Base-by-base conservation (phyloP, 2,329 filamentous ascomycete species). In the Xylaria sp. region DNA sequence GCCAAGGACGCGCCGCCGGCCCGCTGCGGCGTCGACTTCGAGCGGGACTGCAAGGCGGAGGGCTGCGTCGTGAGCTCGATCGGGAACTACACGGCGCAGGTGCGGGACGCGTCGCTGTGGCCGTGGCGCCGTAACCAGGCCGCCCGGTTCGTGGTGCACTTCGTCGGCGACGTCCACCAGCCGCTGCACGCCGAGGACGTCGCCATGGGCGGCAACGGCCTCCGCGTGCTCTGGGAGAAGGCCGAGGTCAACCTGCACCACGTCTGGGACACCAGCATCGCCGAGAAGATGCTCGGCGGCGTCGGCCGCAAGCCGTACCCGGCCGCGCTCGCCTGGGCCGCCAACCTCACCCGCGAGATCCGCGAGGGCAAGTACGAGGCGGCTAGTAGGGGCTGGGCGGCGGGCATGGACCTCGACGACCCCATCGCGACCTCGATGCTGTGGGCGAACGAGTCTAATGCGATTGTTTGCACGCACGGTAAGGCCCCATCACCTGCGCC, bases 251-350 rank as follows among this genome's bases (percentile, higher is more conserved):
- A 91, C 66, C 77, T 91, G 39, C 89, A 91, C 66, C 80, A 87
- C 53, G 82, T 90, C 16, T 91, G 88, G 88, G 89, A 91, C 66
- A 84, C 81, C 48, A 82, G 80, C 61, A 90, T 91, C 57, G 79
- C 84, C 0, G 86, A 89, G 72, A 82, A 86, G 65, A 72, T 83
- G 64, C 74, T 87, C 1, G 86, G 86, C 2, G 82, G 78, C n/a
- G 67, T 74, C 40, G 72, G 75, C 38, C 72, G 82, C 66, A 69
- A 75, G 71, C 69, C 79, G 1, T 83, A 80, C 54, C 68, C 70
- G 4, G 73, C 78, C 42, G 85, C 84, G 1, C 69, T 74, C 46
- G 68, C 67, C 39, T 89, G 86, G 82, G 82, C 86, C 1, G 72
- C 74, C n/a, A 71, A 76, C 49, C 76, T 90, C 19, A 77, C 78